Evolutionary conservation across 2,329 filamentous ascomycete genomes (phyloP).

Genomic region (Sporothrix mexicana): DNA sequence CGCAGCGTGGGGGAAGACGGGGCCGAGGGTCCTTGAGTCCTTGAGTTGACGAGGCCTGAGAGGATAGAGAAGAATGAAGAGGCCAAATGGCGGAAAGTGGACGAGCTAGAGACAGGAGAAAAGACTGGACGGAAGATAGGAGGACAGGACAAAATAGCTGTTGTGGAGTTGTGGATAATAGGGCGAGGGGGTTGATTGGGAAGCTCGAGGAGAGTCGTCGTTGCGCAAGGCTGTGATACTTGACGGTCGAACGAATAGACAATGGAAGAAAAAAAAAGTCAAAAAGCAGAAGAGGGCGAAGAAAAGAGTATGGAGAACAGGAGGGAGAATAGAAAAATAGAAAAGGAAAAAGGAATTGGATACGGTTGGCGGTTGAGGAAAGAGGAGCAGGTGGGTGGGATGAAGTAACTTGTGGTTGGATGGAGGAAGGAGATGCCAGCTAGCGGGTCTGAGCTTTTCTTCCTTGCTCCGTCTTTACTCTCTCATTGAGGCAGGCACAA

Average conservation of each 20-base stretch:
- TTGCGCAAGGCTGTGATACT: conserved; percentile 25
- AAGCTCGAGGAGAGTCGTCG: not conserved
- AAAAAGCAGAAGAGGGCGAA: not conserved
- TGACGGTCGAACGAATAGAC: not conserved
- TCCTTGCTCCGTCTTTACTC: conserved; percentile 10
- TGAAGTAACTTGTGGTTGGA: conserved; percentile 27
- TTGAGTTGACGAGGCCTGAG: not conserved
- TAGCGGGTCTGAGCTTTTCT: conserved; percentile 34
- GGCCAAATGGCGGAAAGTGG: not conserved
- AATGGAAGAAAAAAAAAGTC: not conserved
- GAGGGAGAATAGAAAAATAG: not conserved
- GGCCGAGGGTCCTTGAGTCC: not conserved
- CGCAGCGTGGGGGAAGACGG: conserved; percentile 11
- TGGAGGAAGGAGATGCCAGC: conserved; percentile 29
- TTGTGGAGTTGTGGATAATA: not conserved
- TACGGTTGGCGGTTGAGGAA: not conserved
- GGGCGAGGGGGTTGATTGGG: not conserved
- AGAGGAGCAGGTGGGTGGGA: not conserved
- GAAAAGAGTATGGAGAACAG: not conserved
- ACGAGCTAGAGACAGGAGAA: not conserved
- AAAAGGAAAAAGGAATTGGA: not conserved
- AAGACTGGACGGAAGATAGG: not conserved
- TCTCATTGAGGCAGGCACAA: not conserved
- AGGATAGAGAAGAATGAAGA: not conserved
- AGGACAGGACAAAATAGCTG: not conserved